Percentiles rank a stretch among this genome's conserved stretches.
These are phyloP conservation scores for Metschnikowia matae DNA, from an alignment of 805 yeast species.

Conservation along the genomic window DNA sequence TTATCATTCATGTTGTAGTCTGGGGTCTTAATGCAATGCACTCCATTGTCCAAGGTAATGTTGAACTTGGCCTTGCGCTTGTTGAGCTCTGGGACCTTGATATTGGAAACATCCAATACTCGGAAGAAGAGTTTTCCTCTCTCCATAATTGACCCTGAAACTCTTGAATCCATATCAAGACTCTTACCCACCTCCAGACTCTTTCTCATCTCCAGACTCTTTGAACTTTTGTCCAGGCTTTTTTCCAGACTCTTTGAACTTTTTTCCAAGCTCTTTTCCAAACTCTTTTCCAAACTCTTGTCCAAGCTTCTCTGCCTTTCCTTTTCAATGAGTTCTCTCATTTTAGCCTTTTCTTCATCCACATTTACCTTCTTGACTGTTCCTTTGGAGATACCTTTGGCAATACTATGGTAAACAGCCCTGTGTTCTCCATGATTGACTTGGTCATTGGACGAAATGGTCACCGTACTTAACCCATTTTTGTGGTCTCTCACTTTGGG, in stretches of 20 bases:
- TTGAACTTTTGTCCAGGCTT: neutral
- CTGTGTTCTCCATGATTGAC: neutral
- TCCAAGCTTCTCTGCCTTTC: neutral
- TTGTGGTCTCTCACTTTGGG: conserved; percentile 21
- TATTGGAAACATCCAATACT: conserved; percentile 42
- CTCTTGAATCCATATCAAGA: neutral
- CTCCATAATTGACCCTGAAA: conserved; percentile 20
- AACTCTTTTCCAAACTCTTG: neutral
- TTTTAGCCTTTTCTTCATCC: neutral
- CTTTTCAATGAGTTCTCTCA: no score
- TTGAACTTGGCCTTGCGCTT: conserved; percentile 47
- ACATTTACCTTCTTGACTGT: neutral
- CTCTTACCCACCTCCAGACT: neutral
- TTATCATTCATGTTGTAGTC: conserved; percentile 36
- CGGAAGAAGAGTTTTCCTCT: conserved; percentile 55
- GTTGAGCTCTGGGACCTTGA: conserved; percentile 45
- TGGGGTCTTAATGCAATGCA: conserved; percentile 69
- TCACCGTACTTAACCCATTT: conserved; percentile 26
- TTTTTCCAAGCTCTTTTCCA: neutral
- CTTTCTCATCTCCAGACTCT: neutral
- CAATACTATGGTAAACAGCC: conserved; percentile 1
- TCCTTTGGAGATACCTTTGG: conserved; percentile 3
- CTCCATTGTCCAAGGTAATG: conserved; percentile 71
- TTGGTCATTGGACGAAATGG: conserved; percentile 24
- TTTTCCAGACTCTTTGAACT: neutral